Evolutionary conservation across 768 basidiomycete genomes (phyloP).

Genomic region (Leccinellum albellum): DNA sequence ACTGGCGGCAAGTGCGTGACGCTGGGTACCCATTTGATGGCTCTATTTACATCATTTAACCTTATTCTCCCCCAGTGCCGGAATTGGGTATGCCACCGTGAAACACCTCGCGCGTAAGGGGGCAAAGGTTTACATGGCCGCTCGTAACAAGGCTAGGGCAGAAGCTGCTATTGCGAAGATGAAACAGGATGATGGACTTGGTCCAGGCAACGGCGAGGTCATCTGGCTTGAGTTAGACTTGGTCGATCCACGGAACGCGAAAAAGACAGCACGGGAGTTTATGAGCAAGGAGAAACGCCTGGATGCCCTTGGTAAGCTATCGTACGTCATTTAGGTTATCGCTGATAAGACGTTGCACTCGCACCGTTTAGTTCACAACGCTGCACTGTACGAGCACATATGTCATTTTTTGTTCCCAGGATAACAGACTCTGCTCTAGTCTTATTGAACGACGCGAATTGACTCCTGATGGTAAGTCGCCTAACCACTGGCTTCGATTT

Average conservation of each 20-base stretch:
- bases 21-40: no score
- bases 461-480: conserved; percentile 26
- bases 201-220: conserved; percentile 43
- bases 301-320: conserved; percentile 47
- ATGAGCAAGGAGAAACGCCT: conserved; percentile 47
- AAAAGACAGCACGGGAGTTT: conserved; percentile 46
- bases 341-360: not conserved
- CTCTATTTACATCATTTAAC: not conserved
- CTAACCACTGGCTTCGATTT: not conserved
- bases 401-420: not conserved
- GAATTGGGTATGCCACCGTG: conserved; percentile 51
- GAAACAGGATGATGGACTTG: conserved; percentile 42
- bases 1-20: conserved; percentile 52
- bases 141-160: conserved; percentile 45
- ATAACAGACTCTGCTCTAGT: conserved; percentile 15
- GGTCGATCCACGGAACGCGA: conserved; percentile 44
- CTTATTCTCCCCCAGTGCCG: conserved; percentile 29
- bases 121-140: conserved; percentile 58
- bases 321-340: not conserved
- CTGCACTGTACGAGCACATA: conserved; percentile 38
- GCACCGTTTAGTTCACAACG: conserved; percentile 49
- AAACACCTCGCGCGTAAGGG: conserved; percentile 49
- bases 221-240: conserved; percentile 52
- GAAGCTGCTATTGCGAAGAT: conserved; percentile 46
- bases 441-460: conserved; percentile 17